Conservation (phyloP, 2,329 filamentous ascomycete genomes). For the Penicillium sp. region DNA sequence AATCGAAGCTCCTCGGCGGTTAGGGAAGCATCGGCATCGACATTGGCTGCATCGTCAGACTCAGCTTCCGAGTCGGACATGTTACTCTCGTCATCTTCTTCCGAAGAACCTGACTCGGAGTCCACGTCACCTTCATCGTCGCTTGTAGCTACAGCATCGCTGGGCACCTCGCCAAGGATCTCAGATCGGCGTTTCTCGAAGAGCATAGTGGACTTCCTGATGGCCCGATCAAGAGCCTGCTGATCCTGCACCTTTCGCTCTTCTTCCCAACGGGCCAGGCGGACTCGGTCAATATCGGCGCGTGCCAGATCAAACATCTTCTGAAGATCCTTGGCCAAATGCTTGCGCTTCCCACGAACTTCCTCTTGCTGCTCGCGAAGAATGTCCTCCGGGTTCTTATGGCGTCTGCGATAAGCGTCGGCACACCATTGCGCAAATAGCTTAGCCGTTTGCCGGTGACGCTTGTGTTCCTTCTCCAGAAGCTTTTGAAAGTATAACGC, state of each 20-base stretch:
- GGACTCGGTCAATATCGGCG: conserved; percentile 54
- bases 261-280: conserved; percentile 56
- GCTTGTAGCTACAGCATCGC: conserved; percentile 70
- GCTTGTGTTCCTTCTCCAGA: conserved; percentile 70
- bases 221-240: conserved; percentile 50
- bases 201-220: conserved; percentile 50
- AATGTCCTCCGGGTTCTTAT: conserved; percentile 63
- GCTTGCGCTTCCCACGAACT: conserved; percentile 64
- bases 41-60: conserved; percentile 36
- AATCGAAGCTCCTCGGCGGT: conserved; percentile 46
- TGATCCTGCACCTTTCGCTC: conserved; percentile 50
- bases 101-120: conserved; percentile 59
- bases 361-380: conserved; percentile 69
- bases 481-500: conserved; percentile 75
- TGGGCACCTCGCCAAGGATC: conserved; percentile 53
- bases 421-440: conserved; percentile 59
- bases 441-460: conserved; percentile 73
- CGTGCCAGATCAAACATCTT: conserved; percentile 58
- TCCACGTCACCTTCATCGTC: conserved; percentile 30
- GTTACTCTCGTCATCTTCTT: conserved; percentile 51
- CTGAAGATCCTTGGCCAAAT: conserved; percentile 62
- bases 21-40: conserved; percentile 44
- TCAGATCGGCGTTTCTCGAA: conserved; percentile 45
- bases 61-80: conserved; percentile 47
- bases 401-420: conserved; percentile 40